Base-by-base conservation (phyloP, 2,329 filamentous ascomycete species). In the Xylaria sp. region DNA sequence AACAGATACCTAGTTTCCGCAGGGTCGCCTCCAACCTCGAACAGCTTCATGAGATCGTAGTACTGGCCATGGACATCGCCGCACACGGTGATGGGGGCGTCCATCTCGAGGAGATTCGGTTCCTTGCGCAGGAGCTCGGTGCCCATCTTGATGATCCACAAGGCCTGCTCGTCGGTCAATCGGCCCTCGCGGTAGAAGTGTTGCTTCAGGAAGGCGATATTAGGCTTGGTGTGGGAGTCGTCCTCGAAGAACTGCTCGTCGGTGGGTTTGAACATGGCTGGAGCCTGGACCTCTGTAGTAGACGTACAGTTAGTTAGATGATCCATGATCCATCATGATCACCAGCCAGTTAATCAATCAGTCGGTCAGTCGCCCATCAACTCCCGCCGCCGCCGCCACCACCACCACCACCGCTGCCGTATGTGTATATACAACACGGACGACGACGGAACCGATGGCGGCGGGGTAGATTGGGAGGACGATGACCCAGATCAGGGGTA, bases 21-120 rank as follows among this genome's bases (percentile, higher is more conserved):
- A 50, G 96, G 96, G 81, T 99, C 96, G 73, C 96, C 96, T 74
- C 96, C 96, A 61, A 99, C 96, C 82, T 99, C 96, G 78, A 99
- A 99, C 41, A 99, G 88, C 86, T 99, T 99, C 96, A 99, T 99
- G 79, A 99, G 84, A 82, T 99, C 96, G 82, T 97, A 99, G 85
- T 98, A 99, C 84, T 99, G 96, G 75, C 96, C 96, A 82, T 99
- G 96, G 64, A 99, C 94, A 79, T 99, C 96, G 80, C 96, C 96
- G 78, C 96, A 99, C 60, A 99, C 96, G 10, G 96, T 99, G 79
- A 99, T 99, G 70, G 96, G 96, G 50, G 96, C 96, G 82, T 99
- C 96, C 96, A 99, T 99, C 86, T 99, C 96, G 75, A 99, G 87
- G 73, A 99, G 86, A 82, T 98, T 99, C 73, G 96, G 95, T 84